These are phyloP conservation scores for Phialocephala subalpina DNA, from an alignment of 2,329 filamentous ascomycete species.

Conservation along the genomic window DNA sequence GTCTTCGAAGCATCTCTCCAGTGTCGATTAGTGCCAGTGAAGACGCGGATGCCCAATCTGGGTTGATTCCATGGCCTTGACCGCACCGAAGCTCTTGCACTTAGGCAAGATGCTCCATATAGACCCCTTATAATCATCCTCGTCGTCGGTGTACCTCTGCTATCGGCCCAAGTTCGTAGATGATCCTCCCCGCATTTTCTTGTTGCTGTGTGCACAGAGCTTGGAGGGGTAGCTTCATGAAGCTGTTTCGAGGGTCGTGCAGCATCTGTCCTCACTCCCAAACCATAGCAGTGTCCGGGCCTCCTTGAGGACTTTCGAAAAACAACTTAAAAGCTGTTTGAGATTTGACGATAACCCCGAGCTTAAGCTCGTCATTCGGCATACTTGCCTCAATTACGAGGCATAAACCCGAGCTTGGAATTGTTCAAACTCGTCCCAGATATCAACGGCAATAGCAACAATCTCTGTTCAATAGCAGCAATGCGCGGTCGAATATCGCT, in stretches of 20 bases:
- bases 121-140: slow-evolving; percentile 43
- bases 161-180: slow-evolving; percentile 31
- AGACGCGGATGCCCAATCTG: slow-evolving; percentile 37
- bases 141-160: slow-evolving; percentile 18
- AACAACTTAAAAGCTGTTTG: slow-evolving; percentile 5
- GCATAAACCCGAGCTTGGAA: slow-evolving; percentile 16
- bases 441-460: slow-evolving; percentile 21
- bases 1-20: slow-evolving; percentile 35
- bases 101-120: slow-evolving; percentile 40
- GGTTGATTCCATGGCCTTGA: slow-evolving; percentile 36
- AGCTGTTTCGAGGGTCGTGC: slow-evolving; percentile 11
- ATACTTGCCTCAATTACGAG: slow-evolving; percentile 18
- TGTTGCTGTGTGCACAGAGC: slow-evolving; percentile 14
- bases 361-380: slow-evolving; percentile 33
- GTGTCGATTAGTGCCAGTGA: slow-evolving; percentile 39
- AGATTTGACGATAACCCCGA: slow-evolving; percentile 21
- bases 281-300: neutral
- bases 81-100: slow-evolving; percentile 34
- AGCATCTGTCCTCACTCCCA: neutral
- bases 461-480: slow-evolving; percentile 30
- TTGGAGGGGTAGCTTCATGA: slow-evolving; percentile 37
- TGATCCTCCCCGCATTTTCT: slow-evolving; percentile 34
- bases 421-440: slow-evolving; percentile 7
- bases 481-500: slow-evolving; percentile 43
- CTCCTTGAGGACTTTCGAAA: neutral